A percentile compares a stretch with the other conserved stretches of the same genome.
phyloP scores from a whole-genome alignment of 768 basidiomycete genomes.

The Leccinum ochraceum region DNA sequence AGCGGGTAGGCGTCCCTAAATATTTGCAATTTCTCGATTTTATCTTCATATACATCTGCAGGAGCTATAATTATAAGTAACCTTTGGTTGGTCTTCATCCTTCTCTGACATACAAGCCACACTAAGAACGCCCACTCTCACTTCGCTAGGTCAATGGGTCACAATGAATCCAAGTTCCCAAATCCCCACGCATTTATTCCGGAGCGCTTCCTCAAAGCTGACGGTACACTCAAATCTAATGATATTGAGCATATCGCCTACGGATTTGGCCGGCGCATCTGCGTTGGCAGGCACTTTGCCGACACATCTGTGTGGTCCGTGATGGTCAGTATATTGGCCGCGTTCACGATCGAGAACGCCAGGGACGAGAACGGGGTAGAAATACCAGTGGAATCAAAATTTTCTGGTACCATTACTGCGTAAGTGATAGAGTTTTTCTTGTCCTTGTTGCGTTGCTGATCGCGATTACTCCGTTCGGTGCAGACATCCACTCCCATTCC shows the following conservation, averaged over 20 bases:
- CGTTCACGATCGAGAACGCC: slow-evolving; percentile 18
- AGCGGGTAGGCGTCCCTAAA: slow-evolving; percentile 23
- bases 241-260: slow-evolving; percentile 15
- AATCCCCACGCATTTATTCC: slow-evolving; percentile 40
- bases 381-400: slow-evolving; percentile 19
- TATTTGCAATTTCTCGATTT: neutral
- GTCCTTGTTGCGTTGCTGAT: neutral
- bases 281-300: slow-evolving; percentile 30
- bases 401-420: slow-evolving; percentile 6
- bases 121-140: neutral
- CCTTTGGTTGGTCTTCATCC: slow-evolving; percentile 15
- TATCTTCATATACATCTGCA: slow-evolving; percentile 3
- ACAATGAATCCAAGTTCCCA: slow-evolving; percentile 35
- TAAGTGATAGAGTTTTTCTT: slow-evolving; percentile 6
- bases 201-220: slow-evolving; percentile 40
- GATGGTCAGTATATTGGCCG: slow-evolving; percentile 20
- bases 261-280: slow-evolving; percentile 34
- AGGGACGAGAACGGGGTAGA: slow-evolving; percentile 22
- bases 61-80: slow-evolving; percentile 21
- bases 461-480: no score
- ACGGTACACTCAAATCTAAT: slow-evolving; percentile 21
- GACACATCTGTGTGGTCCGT: slow-evolving; percentile 26
- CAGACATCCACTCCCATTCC: slow-evolving; percentile 22
- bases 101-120: neutral
- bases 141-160: slow-evolving; percentile 24